Percentiles rank a stretch among this genome's conserved stretches.
These are phyloP conservation scores for Dioszegia hungarica DNA, from an alignment of 768 basidiomycete species.

Conservation along the genomic window DNA sequence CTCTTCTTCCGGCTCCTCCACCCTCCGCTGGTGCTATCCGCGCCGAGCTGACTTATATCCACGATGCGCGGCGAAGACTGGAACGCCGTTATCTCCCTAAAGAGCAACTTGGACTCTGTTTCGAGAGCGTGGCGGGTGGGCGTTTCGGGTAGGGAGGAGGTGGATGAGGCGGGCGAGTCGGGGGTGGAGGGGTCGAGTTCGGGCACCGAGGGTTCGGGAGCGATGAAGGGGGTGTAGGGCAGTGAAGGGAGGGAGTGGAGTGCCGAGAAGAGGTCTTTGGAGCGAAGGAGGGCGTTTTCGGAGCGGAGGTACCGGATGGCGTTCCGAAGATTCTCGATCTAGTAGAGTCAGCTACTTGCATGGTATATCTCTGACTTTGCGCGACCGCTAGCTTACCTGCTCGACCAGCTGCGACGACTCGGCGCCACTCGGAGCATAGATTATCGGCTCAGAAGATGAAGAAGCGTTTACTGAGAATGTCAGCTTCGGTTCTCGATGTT, in stretches of 20 bases:
- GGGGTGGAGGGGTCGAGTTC: constrained; percentile 60
- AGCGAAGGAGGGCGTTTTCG: constrained; percentile 90
- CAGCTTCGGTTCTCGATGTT: not conserved
- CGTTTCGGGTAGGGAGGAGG: constrained; percentile 15
- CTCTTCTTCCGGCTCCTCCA: constrained; percentile 79
- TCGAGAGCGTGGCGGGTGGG: constrained; percentile 56
- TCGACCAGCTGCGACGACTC: constrained; percentile 85
- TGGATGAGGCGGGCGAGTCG: constrained; percentile 49
- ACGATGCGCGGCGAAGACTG: constrained; percentile 79
- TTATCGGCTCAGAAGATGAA: constrained; percentile 50
- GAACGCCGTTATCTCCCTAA: constrained; percentile 80
- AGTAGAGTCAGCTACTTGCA: constrained; percentile 11
- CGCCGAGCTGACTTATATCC: constrained; percentile 64
- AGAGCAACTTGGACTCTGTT: constrained; percentile 78
- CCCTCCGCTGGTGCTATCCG: constrained; percentile 39
- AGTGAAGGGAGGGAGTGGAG: constrained; percentile 69
- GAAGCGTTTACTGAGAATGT: constrained; percentile 53
- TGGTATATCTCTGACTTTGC: not conserved
- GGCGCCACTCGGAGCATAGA: constrained; percentile 55
- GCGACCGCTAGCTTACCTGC: constrained; percentile 58
- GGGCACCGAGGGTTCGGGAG: constrained; percentile 35
- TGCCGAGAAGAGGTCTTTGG: constrained; percentile 80
- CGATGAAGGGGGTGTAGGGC: constrained; percentile 34
- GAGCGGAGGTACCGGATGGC: constrained; percentile 87
- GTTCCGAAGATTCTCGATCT: constrained; percentile 86